Evolutionary conservation across 805 yeast genomes (phyloP).

Genomic region (Candida khao-thaluensis): DNA sequence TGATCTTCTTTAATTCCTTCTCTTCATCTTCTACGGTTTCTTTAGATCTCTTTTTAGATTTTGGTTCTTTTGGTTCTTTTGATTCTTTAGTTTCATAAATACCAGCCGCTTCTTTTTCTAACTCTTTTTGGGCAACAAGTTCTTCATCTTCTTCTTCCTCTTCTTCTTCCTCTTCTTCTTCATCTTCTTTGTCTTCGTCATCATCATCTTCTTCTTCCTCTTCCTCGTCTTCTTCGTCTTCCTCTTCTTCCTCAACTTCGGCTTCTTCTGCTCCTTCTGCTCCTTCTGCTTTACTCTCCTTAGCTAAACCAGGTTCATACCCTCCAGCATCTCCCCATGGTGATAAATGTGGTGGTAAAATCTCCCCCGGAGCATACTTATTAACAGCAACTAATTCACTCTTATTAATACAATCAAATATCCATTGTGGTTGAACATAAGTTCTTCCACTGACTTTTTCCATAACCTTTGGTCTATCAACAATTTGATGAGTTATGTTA

Average conservation of each 20-base stretch:
- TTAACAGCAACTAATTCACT: slow-evolving; percentile 71
- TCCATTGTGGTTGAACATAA: slow-evolving; percentile 97
- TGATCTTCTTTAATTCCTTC: slow-evolving; percentile 87
- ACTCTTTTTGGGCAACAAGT: slow-evolving; percentile 80
- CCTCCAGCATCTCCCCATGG: slow-evolving; percentile 98
- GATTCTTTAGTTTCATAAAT: slow-evolving; percentile 57
- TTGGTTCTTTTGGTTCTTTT: slow-evolving; percentile 21
- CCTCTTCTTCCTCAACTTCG: slow-evolving; percentile 37
- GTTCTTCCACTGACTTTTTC: slow-evolving; percentile 87
- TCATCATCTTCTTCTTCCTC: slow-evolving; percentile 52
- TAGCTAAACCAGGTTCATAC: slow-evolving; percentile 63
- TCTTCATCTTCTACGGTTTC: slow-evolving; percentile 66
- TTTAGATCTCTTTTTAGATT: slow-evolving; percentile 35
- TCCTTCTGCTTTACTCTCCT: slow-evolving; percentile 31
- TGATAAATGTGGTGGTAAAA: slow-evolving; percentile 92
- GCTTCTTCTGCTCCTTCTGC: slow-evolving; percentile 51
- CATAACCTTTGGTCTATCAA: slow-evolving; percentile 82
- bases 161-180: slow-evolving; percentile 60
- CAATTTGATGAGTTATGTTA: slow-evolving; percentile 86
- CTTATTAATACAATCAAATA: slow-evolving; percentile 87
- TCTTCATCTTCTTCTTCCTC: slow-evolving; percentile 84
- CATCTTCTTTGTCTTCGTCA: slow-evolving; percentile 40
- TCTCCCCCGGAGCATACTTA: slow-evolving; percentile 89
- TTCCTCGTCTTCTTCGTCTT: slow-evolving; percentile 50
- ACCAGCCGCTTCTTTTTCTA: slow-evolving; percentile 79